phyloP scores from a whole-genome alignment of 352 stramenopile species.

The Phytopythium helicoides region DNA sequence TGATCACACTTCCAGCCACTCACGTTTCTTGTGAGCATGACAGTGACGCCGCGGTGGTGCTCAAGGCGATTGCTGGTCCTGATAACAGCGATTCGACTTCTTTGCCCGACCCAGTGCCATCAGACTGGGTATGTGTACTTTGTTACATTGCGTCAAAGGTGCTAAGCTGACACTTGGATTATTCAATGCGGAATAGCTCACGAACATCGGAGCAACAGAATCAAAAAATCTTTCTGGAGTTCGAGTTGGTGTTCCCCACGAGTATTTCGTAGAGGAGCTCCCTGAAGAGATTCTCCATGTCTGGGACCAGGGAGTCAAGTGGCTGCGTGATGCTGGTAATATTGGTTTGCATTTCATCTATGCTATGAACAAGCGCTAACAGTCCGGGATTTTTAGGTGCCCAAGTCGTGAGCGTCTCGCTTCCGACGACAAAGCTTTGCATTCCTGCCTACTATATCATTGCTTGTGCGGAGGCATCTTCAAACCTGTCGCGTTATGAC shows the following conservation, averaged over 20 bases:
- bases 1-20: background rate
- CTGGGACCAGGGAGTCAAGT: slow-evolving; percentile 81
- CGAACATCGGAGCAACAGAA: slow-evolving; percentile 26
- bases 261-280: slow-evolving; percentile 94
- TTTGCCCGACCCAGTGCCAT: slow-evolving; percentile 37
- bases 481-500: slow-evolving; percentile 98
- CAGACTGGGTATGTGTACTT: slow-evolving; percentile 48
- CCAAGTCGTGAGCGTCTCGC: slow-evolving; percentile 70
- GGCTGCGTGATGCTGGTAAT: slow-evolving; percentile 55
- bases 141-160: background rate
- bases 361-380: background rate
- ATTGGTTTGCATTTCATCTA: background rate
- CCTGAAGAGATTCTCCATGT: slow-evolving; percentile 78
- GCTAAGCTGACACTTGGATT: too few relatives aligned
- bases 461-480: slow-evolving; percentile 96
- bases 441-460: slow-evolving; percentile 98
- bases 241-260: slow-evolving; percentile 90
- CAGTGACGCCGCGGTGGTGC: slow-evolving; percentile 75
- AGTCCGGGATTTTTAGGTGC: slow-evolving; percentile 36
- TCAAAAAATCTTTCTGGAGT: slow-evolving; percentile 59
- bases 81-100: slow-evolving; percentile 86
- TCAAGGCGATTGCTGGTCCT: slow-evolving; percentile 77
- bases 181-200: slow-evolving; percentile 5
- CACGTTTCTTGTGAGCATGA: background rate
- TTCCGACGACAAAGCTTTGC: slow-evolving; percentile 82